Base-by-base conservation (phyloP, 768 basidiomycete genomes). In the Plicaturopsis crispa region DNA sequence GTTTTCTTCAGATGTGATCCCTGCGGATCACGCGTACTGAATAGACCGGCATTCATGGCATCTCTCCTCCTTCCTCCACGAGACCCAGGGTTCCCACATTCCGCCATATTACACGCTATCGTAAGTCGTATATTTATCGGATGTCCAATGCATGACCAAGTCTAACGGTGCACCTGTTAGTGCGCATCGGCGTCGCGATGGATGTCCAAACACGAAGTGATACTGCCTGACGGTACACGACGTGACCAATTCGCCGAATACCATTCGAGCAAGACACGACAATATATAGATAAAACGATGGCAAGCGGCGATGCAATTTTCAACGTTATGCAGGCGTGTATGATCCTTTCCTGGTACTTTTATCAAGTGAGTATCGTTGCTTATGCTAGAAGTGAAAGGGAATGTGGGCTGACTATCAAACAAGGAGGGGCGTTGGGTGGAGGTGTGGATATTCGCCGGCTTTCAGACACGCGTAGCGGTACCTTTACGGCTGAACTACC, bases 1-100 rank as follows among this genome's bases (percentile, higher is more conserved):
- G 67, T 84, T 8, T 96, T 91, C 62, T 96, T 94, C 60, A 76
- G 77, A 53, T 82, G 80, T 49, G 89, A 92, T 55, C 89, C 90
- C 31, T 89, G 87, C 51, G 79, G 85, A 33, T 82, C 89, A 18
- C 75, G 86, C 33, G 78, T 93, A 36, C 65, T 96, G 24, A 89
- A 94, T 54, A 75, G 78, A 7, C 75, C 81, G 10, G 80, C 84
- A 6, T 87, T 96, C 56, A 60, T 90, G 18, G 71, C 84, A 12
- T 81, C 86, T 3, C 72, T 94, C 72, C 75, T 74, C 47, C 64
- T 91, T 32, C 77, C 87, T 35, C 89, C 92, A 3, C 72, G 75
- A 40, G 84, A 90, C 54, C 75, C 80, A 6, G 73, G 75, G 28
- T 96, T 94, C 53, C 92, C 92, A 22, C 89, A 93, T 63, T 78